phyloP scores from a whole-genome alignment of 148 eudicot genomes.

The Selenicereus undatus region DNA sequence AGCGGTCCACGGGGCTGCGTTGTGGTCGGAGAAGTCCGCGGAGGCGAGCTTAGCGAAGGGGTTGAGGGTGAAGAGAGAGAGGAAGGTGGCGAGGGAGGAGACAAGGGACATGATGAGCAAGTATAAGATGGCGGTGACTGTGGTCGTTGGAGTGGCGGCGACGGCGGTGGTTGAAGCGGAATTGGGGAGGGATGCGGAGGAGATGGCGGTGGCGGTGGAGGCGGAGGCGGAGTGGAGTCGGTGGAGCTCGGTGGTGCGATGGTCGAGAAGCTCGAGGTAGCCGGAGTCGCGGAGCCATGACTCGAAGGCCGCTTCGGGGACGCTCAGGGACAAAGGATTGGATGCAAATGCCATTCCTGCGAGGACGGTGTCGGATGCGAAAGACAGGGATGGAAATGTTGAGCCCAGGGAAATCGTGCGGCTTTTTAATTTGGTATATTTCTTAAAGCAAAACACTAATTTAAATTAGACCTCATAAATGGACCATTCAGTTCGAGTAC shows the following conservation, averaged over 20 bases:
- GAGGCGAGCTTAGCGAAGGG: constrained; percentile 68
- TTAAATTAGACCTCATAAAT: too few relatives aligned
- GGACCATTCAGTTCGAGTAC: too few relatives aligned
- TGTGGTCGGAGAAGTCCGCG: constrained; percentile 48
- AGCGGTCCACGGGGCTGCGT: constrained; percentile 46
- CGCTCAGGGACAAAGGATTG: constrained; percentile 76
- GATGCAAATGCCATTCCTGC: constrained; percentile 46
- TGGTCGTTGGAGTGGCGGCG: not conserved
- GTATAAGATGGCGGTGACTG: constrained; percentile 12
- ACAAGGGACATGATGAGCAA: constrained; percentile 36
- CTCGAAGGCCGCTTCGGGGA: constrained; percentile 79
- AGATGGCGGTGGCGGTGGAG: constrained; percentile 16
- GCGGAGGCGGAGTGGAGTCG: constrained; percentile 46
- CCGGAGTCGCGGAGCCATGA: constrained; percentile 95
- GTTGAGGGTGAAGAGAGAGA: constrained; percentile 68
- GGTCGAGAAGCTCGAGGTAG: constrained; percentile 83
- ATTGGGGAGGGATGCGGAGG: constrained; percentile 21
- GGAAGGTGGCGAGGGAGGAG: constrained; percentile 42
- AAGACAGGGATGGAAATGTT: not conserved
- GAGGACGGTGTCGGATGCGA: too few relatives aligned
- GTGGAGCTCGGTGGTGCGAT: constrained; percentile 77
- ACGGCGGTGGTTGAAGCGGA: constrained; percentile 18
- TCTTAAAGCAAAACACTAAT: too few relatives aligned
- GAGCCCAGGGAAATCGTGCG: too few relatives aligned
- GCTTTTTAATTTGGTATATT: too few relatives aligned